These are phyloP conservation scores for Claviceps africana DNA, from an alignment of 2,329 filamentous ascomycete species.

Conservation along the genomic window DNA sequence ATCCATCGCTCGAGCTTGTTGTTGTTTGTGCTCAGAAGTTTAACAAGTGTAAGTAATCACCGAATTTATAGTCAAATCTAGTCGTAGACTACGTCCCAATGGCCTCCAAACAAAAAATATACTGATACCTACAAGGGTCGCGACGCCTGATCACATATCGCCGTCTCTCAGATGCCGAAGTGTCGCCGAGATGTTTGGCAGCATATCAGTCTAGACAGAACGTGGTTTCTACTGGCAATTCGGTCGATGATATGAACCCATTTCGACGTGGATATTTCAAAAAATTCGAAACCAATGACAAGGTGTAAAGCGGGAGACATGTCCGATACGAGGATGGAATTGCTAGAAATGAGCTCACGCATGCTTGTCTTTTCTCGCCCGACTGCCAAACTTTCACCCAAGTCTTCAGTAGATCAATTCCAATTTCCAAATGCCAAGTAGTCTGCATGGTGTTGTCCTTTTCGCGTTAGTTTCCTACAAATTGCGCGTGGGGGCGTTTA, in stretches of 20 bases:
- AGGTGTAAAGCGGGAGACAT: background rate
- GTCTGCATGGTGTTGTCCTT: background rate
- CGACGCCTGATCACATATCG: constrained; percentile 77
- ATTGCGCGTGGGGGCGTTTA: background rate
- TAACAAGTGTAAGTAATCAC: constrained; percentile 57
- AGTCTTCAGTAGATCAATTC: background rate
- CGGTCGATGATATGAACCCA: constrained; percentile 45
- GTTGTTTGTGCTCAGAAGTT: constrained; percentile 75
- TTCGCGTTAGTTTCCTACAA: background rate
- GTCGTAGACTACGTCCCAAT: background rate
- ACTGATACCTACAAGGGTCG: constrained; percentile 45
- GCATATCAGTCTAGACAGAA: constrained; percentile 18
- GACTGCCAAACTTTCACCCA: background rate
- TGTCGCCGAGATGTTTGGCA: constrained; percentile 31
- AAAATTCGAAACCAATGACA: constrained; percentile 27
- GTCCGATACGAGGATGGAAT: background rate
- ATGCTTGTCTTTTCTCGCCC: background rate
- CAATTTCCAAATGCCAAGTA: background rate
- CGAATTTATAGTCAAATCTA: background rate
- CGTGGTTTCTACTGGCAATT: constrained; percentile 26
- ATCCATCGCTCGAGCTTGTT: constrained; percentile 60
- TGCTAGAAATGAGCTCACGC: background rate
- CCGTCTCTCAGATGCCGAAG: constrained; percentile 46
- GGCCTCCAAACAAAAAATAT: background rate
- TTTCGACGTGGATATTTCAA: constrained; percentile 46